Evolutionary conservation across 2,329 filamentous ascomycete species (phyloP).

Genomic region (Beauveria medogensis): DNA sequence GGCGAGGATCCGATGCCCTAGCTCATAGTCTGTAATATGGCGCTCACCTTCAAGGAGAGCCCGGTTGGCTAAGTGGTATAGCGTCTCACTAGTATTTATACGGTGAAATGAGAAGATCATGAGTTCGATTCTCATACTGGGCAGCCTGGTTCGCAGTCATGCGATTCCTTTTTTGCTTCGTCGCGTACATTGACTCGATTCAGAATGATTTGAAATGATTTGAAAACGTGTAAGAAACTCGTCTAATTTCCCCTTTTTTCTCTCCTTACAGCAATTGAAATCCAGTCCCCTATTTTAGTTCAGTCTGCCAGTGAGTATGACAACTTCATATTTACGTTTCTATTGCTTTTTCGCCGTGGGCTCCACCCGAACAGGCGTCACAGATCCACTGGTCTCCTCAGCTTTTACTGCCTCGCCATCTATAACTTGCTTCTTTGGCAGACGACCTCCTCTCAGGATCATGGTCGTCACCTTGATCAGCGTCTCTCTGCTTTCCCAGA

Average conservation of each 20-base stretch:
- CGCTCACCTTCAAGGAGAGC: neutral
- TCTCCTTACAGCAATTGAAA: too few relatives aligned
- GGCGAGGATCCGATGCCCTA: neutral
- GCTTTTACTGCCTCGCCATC: constrained; percentile 7
- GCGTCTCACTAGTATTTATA: constrained; percentile 27
- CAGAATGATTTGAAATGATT: too few relatives aligned
- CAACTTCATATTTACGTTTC: too few relatives aligned
- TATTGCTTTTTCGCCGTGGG: neutral
- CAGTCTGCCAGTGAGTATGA: too few relatives aligned
- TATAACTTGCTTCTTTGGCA: neutral
- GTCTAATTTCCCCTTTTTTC: too few relatives aligned
- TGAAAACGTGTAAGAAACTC: too few relatives aligned
- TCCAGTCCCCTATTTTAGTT: too few relatives aligned
- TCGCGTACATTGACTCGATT: too few relatives aligned
- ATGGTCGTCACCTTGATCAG: constrained; percentile 15
- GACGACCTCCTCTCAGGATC: constrained; percentile 13
- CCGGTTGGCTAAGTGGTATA: constrained; percentile 28
- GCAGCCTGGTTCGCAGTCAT: constrained; percentile 13
- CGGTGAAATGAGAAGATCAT: constrained; percentile 24
- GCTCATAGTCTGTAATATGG: neutral
- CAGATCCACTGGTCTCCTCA: constrained; percentile 10
- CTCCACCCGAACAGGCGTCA: constrained; percentile 10
- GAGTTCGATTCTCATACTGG: constrained; percentile 27
- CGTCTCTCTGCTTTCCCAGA: constrained; percentile 69
- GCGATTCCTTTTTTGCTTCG: constrained; percentile 4